Conservation (phyloP, 2,329 filamentous ascomycete genomes). For the Ascochyta fabae region DNA sequence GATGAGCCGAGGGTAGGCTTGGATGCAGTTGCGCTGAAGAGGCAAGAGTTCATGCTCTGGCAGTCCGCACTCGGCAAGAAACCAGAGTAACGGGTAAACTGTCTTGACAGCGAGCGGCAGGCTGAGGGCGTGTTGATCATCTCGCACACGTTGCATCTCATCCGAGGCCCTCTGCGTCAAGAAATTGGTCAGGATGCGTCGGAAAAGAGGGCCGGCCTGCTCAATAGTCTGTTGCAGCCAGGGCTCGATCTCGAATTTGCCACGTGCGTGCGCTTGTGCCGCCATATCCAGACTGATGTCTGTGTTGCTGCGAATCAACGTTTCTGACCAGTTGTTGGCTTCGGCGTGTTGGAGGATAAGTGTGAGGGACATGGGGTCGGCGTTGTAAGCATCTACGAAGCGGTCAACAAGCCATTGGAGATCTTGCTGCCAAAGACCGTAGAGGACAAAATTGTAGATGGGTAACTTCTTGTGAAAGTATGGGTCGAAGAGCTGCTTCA, state of each 20-base stretch:
- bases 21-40: constrained; percentile 86
- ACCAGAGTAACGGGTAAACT: constrained; percentile 78
- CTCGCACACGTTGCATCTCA: constrained; percentile 76
- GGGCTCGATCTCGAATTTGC: constrained; percentile 77
- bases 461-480: constrained; percentile 81
- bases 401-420: constrained; percentile 83
- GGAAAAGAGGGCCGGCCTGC: constrained; percentile 71
- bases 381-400: constrained; percentile 77
- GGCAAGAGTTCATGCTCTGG: constrained; percentile 74
- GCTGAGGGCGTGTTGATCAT: constrained; percentile 70
- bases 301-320: constrained; percentile 77
- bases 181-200: constrained; percentile 77
- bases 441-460: constrained; percentile 85
- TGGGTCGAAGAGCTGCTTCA: constrained; percentile 79
- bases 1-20: constrained; percentile 90
- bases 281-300: constrained; percentile 88
- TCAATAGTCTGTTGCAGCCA: constrained; percentile 77
- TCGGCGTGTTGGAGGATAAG: constrained; percentile 80
- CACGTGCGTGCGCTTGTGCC: constrained; percentile 81
- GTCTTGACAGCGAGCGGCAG: constrained; percentile 84
- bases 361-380: constrained; percentile 70
- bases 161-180: constrained; percentile 82
- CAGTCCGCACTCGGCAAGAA: constrained; percentile 66
- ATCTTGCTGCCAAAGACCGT: constrained; percentile 91
- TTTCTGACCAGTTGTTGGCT: constrained; percentile 83